Base-by-base conservation (phyloP, 2,329 filamentous ascomycete genomes). In the Microdochium trichocladiopsis region DNA sequence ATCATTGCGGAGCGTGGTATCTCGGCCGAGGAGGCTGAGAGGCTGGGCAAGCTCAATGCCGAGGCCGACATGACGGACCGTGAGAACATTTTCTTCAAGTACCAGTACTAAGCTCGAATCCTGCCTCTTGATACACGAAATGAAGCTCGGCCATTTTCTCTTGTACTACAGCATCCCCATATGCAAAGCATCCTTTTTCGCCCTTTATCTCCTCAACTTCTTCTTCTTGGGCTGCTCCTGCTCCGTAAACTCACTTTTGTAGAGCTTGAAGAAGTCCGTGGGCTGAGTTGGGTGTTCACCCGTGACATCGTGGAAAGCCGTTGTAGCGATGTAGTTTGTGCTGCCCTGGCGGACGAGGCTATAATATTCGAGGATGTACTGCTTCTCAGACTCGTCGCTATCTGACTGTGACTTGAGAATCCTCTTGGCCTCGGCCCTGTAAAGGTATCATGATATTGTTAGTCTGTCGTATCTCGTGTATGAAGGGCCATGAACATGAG, bases 311-410 rank as follows among this genome's bases (percentile, higher is more conserved):
- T 75, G 70, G 57, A 78, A 79, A 1, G 74, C 70, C 3, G 69
- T 72, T 1, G 76, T 79, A 2, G 74, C 65, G 56, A 79, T 74
- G 60, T 78, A 79, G 60, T 78, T 79, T 0, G 75, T 76, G 66
- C 78, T 79, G 18, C 76, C 76, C 56, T 77, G 74, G 47, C 73
- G 68, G 10, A 79, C 75, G 9, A 79, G 65, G 45, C 72, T 73
- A 62, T 77, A 79, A 61, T 78, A 79, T 56, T 80, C 74, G 4
- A 79, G 68, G 5, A 79, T 57, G 56, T 75, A 77, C 58, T 76
- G 57, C 51, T 71, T 66, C 61, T 79, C 75, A 1, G 70, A 69
- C 3, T 62, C 53, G 36, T 70, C 67, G 21, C 51, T 58, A 51
- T 61, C 63, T 8, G 66, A 62, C 53, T 75, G 71, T 2, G 63